Percentiles rank a stretch among this genome's conserved stretches.
Conservation (phyloP, 495 filamentous ascomycete genomes). For the Penicillium parvum region DNA sequence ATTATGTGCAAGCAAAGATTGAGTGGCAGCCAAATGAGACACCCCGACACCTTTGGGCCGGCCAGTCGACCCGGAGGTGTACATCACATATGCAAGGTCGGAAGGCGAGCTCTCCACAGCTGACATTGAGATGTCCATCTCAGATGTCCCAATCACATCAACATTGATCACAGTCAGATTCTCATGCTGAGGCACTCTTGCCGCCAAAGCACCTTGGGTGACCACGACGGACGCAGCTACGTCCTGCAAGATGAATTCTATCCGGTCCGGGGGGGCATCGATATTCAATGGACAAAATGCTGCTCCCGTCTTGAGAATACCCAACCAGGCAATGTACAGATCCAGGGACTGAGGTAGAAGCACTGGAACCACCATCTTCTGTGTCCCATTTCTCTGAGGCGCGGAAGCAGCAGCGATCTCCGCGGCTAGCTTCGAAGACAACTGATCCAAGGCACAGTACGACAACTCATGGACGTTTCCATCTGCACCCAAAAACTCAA, state of each 20-base stretch:
- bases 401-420: constrained; percentile 35
- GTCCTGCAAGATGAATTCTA: constrained; percentile 69
- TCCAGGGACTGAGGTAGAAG: constrained; percentile 64
- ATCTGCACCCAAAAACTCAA: constrained; percentile 55
- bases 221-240: constrained; percentile 55
- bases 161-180: constrained; percentile 25
- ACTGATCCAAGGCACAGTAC: constrained; percentile 55
- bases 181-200: constrained; percentile 14
- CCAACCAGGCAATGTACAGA: constrained; percentile 68
- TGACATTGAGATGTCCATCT: constrained; percentile 7
- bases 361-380: constrained; percentile 57
- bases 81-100: constrained; percentile 82
- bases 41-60: constrained; percentile 79
- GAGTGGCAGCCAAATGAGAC: constrained; percentile 70
- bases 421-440: constrained; percentile 50
- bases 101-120: constrained; percentile 5
- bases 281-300: constrained; percentile 76
- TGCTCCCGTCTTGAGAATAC: constrained; percentile 68
- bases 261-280: constrained; percentile 66
- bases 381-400: not conserved
- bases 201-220: constrained; percentile 30
- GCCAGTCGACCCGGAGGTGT: constrained; percentile 88
- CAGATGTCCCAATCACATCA: constrained; percentile 18
- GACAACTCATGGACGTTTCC: constrained; percentile 44
- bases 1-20: constrained; percentile 73